Conservation (phyloP, 2,329 filamentous ascomycete genomes). For the Colletotrichum sp. region DNA sequence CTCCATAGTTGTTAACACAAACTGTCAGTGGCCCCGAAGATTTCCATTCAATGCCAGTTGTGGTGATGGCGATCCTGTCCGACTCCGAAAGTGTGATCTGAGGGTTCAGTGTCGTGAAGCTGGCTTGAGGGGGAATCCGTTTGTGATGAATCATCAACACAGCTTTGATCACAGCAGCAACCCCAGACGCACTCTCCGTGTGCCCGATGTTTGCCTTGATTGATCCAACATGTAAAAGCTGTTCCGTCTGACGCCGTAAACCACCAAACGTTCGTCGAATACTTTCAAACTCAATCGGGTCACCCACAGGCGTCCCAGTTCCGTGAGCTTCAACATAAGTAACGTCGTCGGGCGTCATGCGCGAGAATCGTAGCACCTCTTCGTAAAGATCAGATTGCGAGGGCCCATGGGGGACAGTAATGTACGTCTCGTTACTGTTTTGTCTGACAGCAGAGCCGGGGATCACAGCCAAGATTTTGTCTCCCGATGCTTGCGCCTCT, state of each 20-base stretch:
- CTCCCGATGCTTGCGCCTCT: slow-evolving; percentile 49
- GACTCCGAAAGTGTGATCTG: not conserved
- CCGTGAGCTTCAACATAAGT: slow-evolving; percentile 45
- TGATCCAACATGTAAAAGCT: not conserved
- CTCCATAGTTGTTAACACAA: slow-evolving; percentile 40
- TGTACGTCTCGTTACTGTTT: slow-evolving; percentile 40
- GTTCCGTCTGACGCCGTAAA: not conserved
- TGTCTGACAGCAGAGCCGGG: slow-evolving; percentile 42
- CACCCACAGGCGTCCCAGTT: slow-evolving; percentile 47
- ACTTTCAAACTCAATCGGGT: slow-evolving; percentile 47
- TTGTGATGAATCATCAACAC: slow-evolving; percentile 29
- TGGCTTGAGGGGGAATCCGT: slow-evolving; percentile 26
- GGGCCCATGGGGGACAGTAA: slow-evolving; percentile 25
- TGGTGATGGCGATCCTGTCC: not conserved
- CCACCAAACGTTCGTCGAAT: slow-evolving; percentile 51
- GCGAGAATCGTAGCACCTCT: slow-evolving; percentile 49
- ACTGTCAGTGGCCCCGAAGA: slow-evolving; percentile 27
- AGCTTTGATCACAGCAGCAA: slow-evolving; percentile 28
- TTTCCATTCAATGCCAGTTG: not conserved
- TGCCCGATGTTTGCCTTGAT: slow-evolving; percentile 48
- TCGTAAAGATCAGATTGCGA: slow-evolving; percentile 45
- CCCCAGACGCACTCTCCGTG: slow-evolving; percentile 23
- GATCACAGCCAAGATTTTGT: slow-evolving; percentile 48
- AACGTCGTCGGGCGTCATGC: not conserved
- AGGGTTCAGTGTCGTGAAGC: slow-evolving; percentile 32